Evolutionary conservation across 78 protist genomes (phyloP).

Genomic region (Anaeramoeba flamelloides): DNA sequence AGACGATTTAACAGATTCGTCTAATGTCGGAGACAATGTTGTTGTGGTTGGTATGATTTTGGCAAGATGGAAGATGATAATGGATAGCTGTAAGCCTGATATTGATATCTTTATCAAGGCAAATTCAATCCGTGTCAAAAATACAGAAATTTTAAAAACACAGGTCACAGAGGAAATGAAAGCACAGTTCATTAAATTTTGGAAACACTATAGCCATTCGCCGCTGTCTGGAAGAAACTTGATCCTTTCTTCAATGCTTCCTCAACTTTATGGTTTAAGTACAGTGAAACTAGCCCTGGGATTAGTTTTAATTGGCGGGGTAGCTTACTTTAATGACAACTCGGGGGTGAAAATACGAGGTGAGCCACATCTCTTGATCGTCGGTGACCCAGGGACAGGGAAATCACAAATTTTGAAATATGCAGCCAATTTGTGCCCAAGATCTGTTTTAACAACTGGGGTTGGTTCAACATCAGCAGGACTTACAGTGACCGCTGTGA

Average conservation of each 20-base stretch:
- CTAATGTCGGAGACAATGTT: neutral
- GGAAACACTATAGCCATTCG: neutral
- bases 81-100: neutral
- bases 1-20: neutral
- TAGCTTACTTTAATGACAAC: neutral
- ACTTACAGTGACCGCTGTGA: conserved; percentile 52
- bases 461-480: conserved; percentile 67
- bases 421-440: conserved; percentile 54
- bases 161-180: neutral
- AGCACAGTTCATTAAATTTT: neutral
- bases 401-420: conserved; percentile 54
- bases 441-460: conserved; percentile 85
- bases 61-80: neutral
- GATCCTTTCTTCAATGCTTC: conserved; percentile 14
- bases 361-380: conserved; percentile 73
- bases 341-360: conserved; percentile 56
- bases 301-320: conserved; percentile 77
- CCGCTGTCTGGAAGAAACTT: conserved; percentile 18
- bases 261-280: conserved; percentile 23
- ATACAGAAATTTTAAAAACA: neutral
- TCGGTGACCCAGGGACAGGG: conserved; percentile 90
- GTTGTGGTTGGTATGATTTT: neutral
- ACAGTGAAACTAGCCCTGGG: conserved; percentile 63
- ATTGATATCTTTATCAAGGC: neutral
- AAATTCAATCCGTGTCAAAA: neutral